These are phyloP conservation scores for Aegilops speltoides DNA, from an alignment of 176 grass and related monocot genomes.

Conservation along the genomic window DNA sequence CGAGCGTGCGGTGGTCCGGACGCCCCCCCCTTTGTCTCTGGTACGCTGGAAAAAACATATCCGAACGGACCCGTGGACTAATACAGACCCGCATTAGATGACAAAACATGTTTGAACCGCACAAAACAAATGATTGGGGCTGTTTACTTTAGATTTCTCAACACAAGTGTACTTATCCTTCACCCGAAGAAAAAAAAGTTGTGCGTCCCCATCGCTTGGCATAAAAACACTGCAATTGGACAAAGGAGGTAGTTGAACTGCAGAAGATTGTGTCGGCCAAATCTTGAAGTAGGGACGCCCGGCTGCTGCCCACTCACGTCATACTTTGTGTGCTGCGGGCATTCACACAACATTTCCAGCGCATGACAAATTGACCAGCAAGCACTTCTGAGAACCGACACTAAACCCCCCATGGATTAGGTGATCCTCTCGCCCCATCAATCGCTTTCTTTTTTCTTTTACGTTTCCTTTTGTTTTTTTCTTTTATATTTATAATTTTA, in stretches of 20 bases:
- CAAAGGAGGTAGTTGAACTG: not conserved
- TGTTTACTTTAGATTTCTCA: not conserved
- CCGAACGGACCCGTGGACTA: no score
- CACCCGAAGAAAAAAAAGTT: not conserved
- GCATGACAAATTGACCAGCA: not conserved
- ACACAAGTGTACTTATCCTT: not conserved
- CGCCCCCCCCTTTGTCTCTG: no score
- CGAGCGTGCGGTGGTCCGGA: no score
- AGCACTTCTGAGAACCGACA: not conserved
- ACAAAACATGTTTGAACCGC: no score
- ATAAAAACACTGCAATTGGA: not conserved
- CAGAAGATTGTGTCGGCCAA: not conserved
- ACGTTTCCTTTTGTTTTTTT: no score
- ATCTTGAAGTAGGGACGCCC: not conserved
- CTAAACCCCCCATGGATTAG: not conserved
- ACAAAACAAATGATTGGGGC: no score
- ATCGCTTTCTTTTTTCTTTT: not conserved
- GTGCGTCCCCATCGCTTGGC: not conserved
- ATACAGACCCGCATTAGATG: no score
- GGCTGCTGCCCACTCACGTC: not conserved
- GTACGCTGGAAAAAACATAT: no score
- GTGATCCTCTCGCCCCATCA: not conserved
- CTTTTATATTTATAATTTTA: no score
- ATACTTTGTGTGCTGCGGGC: not conserved
- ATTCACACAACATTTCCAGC: not conserved